phyloP scores from a whole-genome alignment of 176 grass and related monocot species.

The Paspalum notatum region DNA sequence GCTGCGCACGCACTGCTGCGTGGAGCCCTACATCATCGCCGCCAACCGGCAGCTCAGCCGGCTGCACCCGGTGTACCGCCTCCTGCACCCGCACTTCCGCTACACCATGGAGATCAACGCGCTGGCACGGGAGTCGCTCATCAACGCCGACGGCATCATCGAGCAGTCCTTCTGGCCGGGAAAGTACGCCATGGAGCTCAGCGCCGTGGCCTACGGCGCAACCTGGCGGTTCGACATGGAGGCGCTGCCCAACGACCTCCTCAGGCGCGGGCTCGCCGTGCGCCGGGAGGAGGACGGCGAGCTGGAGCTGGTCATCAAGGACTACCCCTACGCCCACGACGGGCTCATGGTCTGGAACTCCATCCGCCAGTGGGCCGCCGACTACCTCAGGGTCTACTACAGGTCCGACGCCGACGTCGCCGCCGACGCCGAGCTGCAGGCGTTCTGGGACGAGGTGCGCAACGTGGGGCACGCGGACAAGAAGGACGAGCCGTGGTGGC shows the following conservation, averaged over 20 bases:
- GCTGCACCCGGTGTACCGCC: slow-evolving; percentile 79
- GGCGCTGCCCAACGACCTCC: slow-evolving; percentile 75
- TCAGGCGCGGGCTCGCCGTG: slow-evolving; percentile 73
- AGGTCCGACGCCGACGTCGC: slow-evolving; percentile 41
- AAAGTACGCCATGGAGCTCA: slow-evolving; percentile 66
- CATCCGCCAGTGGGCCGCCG: slow-evolving; percentile 62
- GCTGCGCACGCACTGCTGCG: slow-evolving; percentile 78
- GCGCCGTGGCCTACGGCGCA: slow-evolving; percentile 63
- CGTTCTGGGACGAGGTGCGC: slow-evolving; percentile 84
- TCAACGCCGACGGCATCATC: slow-evolving; percentile 76
- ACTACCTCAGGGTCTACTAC: slow-evolving; percentile 68
- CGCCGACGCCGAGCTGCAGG: slow-evolving; percentile 63
- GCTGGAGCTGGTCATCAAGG: slow-evolving; percentile 67
- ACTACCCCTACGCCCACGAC: slow-evolving; percentile 83
- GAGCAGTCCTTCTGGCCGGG: slow-evolving; percentile 69
- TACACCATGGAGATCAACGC: slow-evolving; percentile 97
- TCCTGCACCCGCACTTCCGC: slow-evolving; percentile 88
- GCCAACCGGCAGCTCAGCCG: slow-evolving; percentile 79
- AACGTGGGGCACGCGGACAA: slow-evolving; percentile 87
- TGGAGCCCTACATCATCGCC: slow-evolving; percentile 87
- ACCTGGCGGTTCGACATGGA: slow-evolving; percentile 86
- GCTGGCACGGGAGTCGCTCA: slow-evolving; percentile 62
- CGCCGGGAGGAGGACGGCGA: slow-evolving; percentile 49
- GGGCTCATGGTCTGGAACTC: slow-evolving; percentile 74
- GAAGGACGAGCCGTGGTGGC: slow-evolving; percentile 96